These are phyloP conservation scores for Lachnellula cervina DNA, from an alignment of 2,329 filamentous ascomycete genomes.

Conservation along the genomic window DNA sequence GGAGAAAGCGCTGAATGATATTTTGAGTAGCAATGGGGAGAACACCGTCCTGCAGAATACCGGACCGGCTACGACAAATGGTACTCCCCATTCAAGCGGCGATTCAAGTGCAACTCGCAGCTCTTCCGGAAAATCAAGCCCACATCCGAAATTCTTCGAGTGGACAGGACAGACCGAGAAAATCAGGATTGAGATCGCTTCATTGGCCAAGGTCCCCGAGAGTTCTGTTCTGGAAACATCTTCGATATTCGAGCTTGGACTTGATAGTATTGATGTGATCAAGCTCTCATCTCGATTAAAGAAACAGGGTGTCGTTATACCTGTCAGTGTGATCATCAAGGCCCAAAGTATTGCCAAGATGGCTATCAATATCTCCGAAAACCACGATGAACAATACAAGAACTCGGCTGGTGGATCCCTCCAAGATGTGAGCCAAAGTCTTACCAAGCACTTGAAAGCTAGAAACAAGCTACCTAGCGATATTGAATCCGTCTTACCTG, in stretches of 20 bases:
- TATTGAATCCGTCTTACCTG: conserved; percentile 61
- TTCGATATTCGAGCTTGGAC: conserved; percentile 73
- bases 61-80: neutral
- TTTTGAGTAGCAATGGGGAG: conserved; percentile 14
- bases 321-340: conserved; percentile 74
- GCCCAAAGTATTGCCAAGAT: conserved; percentile 64
- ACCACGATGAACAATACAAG: conserved; percentile 5
- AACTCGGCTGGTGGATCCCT: conserved; percentile 15
- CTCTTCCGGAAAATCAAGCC: neutral
- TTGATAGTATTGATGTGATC: conserved; percentile 91
- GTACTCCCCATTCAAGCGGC: neutral
- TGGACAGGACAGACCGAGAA: conserved; percentile 53
- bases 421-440: conserved; percentile 27
- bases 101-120: neutral
- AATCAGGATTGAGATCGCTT: conserved; percentile 59
- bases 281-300: conserved; percentile 72
- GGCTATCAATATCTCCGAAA: conserved; percentile 26
- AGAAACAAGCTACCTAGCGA: conserved; percentile 34
- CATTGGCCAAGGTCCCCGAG: conserved; percentile 50
- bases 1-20: conserved; percentile 24
- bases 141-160: conserved; percentile 36
- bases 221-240: conserved; percentile 51
- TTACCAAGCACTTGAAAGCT: conserved; percentile 36
- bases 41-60: conserved; percentile 5
- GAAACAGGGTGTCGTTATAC: conserved; percentile 52